Conservation (phyloP, 768 basidiomycete species). For the Podaxis sp. region DNA sequence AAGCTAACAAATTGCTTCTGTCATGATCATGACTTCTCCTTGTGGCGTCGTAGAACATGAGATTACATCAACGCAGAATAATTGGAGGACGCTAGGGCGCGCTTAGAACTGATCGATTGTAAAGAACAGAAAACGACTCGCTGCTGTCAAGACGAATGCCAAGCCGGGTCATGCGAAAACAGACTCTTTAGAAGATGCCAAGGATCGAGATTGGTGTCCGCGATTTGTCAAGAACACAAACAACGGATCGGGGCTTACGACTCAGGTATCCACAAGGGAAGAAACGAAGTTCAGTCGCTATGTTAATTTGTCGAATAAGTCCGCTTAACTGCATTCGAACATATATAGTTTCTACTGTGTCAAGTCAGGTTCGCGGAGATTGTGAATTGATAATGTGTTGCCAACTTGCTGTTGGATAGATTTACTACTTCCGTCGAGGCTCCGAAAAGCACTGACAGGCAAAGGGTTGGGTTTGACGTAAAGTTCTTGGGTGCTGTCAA, state of each 20-base stretch:
- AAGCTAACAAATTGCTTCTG: not conserved
- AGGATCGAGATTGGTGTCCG: not conserved
- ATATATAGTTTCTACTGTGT: not conserved
- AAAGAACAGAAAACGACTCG: not conserved
- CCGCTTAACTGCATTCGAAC: not conserved
- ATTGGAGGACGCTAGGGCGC: too few species aligned
- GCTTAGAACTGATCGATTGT: not conserved
- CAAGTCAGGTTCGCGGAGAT: not conserved
- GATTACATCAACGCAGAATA: too few species aligned
- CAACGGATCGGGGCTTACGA: not conserved
- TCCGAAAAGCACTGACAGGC: not conserved
- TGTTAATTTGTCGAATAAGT: not conserved
- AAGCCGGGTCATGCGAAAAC: slow-evolving; percentile 1
- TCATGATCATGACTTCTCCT: not conserved
- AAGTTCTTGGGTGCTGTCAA: not conserved
- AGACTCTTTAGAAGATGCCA: not conserved
- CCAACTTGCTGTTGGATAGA: not conserved
- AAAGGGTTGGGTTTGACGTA: not conserved
- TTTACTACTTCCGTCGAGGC: not conserved
- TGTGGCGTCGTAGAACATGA: not conserved
- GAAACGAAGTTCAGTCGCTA: not conserved
- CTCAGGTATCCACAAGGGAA: not conserved
- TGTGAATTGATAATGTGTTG: not conserved
- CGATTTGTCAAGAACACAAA: not conserved
- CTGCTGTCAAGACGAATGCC: not conserved